phyloP scores from a whole-genome alignment of 768 basidiomycete species.

The Phylloporus sp. region DNA sequence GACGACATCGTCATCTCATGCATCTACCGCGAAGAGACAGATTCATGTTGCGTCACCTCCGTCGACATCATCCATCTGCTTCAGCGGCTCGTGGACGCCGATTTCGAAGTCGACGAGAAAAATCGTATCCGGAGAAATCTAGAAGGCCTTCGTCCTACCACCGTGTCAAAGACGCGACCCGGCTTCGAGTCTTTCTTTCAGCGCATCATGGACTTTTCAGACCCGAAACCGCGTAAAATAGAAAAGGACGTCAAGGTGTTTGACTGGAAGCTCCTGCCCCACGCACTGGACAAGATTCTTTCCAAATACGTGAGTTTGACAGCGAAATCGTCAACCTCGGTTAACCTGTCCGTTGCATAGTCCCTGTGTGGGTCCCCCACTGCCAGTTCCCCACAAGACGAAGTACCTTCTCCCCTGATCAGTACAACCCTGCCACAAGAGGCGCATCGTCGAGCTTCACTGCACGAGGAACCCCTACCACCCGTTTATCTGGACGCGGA shows the following conservation, averaged over 20 bases:
- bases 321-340: neutral
- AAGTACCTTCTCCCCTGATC: constrained; percentile 31
- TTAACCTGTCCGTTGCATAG: constrained; percentile 25
- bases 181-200: constrained; percentile 87
- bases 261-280: constrained; percentile 64
- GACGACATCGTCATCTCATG: constrained; percentile 87
- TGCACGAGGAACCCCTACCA: constrained; percentile 22
- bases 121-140: constrained; percentile 93
- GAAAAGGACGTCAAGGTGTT: constrained; percentile 95
- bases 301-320: constrained; percentile 69
- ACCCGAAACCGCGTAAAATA: constrained; percentile 92
- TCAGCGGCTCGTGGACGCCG: constrained; percentile 64
- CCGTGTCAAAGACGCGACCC: constrained; percentile 80
- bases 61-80: constrained; percentile 95
- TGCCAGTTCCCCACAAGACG: constrained; percentile 16
- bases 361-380: constrained; percentile 45
- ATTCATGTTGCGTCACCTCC: constrained; percentile 84
- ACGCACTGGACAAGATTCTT: constrained; percentile 73
- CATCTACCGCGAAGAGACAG: constrained; percentile 78
- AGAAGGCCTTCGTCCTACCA: constrained; percentile 86
- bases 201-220: constrained; percentile 93
- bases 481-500: constrained; percentile 22
- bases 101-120: constrained; percentile 93
- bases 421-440: constrained; percentile 19
- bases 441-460: constrained; percentile 10